Conservation (phyloP, 176 grass and related monocot genomes). For the Rhynchospora pubera region DNA sequence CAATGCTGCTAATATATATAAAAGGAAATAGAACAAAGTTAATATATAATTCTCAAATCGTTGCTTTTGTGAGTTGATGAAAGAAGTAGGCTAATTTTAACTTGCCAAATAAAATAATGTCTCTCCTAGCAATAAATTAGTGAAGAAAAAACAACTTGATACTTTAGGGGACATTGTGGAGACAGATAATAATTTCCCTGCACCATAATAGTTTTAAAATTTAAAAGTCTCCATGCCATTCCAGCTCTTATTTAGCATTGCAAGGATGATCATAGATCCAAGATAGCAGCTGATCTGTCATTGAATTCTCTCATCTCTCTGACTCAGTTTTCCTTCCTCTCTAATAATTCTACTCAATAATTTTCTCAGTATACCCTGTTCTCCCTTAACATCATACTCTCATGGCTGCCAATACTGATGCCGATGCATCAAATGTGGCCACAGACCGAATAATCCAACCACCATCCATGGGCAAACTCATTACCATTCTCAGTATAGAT, state of each 20-base stretch:
- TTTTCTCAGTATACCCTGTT: neutral
- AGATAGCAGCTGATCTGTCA: neutral
- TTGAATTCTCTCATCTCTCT: neutral
- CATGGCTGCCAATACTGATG: neutral
- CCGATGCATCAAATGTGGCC: neutral
- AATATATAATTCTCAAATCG: too few species aligned
- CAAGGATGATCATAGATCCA: neutral
- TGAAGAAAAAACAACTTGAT: too few species aligned
- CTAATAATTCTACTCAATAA: neutral
- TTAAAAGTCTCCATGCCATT: neutral
- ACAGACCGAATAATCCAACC: conserved; percentile 4
- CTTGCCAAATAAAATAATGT: too few species aligned
- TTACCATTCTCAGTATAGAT: conserved; percentile 67
- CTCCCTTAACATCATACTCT: neutral
- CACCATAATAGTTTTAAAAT: neutral
- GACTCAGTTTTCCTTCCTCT: neutral
- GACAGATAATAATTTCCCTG: too few species aligned
- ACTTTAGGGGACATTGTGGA: too few species aligned
- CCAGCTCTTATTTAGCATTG: neutral
- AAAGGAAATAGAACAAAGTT: too few species aligned
- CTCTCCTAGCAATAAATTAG: too few species aligned
- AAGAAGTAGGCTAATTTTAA: too few species aligned
- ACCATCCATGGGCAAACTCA: conserved; percentile 25
- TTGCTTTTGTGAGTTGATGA: too few species aligned
- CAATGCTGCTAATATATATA: too few species aligned